phyloP scores from a whole-genome alignment of 257 asterid genomes.

The Striga asiatica region DNA sequence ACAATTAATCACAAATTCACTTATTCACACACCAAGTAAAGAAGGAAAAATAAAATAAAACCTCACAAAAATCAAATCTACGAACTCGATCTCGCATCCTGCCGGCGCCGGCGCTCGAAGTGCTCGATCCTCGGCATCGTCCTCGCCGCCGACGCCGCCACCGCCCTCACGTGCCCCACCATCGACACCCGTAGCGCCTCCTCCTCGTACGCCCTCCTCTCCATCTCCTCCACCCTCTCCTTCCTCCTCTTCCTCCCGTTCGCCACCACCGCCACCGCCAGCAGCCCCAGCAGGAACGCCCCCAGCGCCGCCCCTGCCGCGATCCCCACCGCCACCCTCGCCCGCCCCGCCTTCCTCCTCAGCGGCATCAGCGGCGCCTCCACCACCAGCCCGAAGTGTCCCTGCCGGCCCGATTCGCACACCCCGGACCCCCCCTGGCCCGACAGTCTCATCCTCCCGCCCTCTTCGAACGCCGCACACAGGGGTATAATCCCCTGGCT shows the following conservation, averaged over 20 bases:
- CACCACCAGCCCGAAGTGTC: slow-evolving; percentile 78
- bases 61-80: too few species aligned
- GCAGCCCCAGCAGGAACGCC: slow-evolving; percentile 45
- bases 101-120: too few species aligned
- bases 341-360: slow-evolving; percentile 26
- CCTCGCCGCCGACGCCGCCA: slow-evolving; percentile 54
- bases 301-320: slow-evolving; percentile 71
- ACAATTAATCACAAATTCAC: too few species aligned
- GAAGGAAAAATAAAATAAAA: too few species aligned
- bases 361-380: slow-evolving; percentile 61
- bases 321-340: slow-evolving; percentile 56
- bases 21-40: too few species aligned
- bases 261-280: slow-evolving; percentile 52
- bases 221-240: slow-evolving; percentile 76
- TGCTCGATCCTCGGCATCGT: slow-evolving; percentile 64
- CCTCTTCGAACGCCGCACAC: slow-evolving; percentile 63
- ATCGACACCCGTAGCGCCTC: slow-evolving; percentile 90
- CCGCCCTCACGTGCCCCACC: slow-evolving; percentile 94
- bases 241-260: slow-evolving; percentile 82
- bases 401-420: slow-evolving; percentile 40
- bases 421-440: slow-evolving; percentile 30
- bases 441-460: slow-evolving; percentile 46
- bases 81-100: too few species aligned
- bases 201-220: slow-evolving; percentile 83
- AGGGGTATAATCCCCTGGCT: slow-evolving; percentile 44